Base-by-base conservation (phyloP, 2,329 filamentous ascomycete species). In the Neofusicoccum cordaticola region DNA sequence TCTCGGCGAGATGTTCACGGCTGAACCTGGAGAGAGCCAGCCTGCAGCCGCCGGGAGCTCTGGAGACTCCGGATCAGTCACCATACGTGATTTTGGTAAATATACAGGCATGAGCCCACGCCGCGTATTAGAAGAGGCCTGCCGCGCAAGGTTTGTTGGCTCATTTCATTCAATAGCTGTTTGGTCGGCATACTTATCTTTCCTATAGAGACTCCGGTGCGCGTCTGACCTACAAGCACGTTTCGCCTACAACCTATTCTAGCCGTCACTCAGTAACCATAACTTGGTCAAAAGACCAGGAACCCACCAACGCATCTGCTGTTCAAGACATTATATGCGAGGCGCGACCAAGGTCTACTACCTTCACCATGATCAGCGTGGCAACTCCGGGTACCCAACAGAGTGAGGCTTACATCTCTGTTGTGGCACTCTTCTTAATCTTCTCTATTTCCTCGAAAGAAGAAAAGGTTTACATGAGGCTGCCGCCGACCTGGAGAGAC, bases 371-470 rank as follows among this genome's bases (percentile, higher is more conserved):
- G 90, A 82, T 80, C 3, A 83, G 84, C 0, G 78, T 96, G 48
- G 90, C 92, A 11, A 90, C 92, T 0, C 87, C 92, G 0, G 90
- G 92, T 62, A 70, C 83, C 12, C 87, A 88, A 68, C 93, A 99
- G 74, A 96, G 95, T 5, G 93, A 98, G 75, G 89, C 89, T 1
- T 98, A 89, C 70, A 85, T 95, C 47, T 91, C 93, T 5, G 96
- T 93, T 0, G 83, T 87, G 12, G 92, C 90, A 1, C 79, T 99
- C 1, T 97, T 96, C 74, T 84, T 91, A 45, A 83, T 96, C 0
- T 97, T 93, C 68, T 87, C 88, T 1, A 84, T 86, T n/a, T 91
- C 88, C 15, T 78, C 86, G 0, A 95, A 92, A 70, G 94, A 98
- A 72, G 92, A 96, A 68, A 98, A 96, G 74, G 86, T 92, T 2